Evolutionary conservation across 352 stramenopile genomes (phyloP).

Genomic region (Globisporangium cylindrosporum): DNA sequence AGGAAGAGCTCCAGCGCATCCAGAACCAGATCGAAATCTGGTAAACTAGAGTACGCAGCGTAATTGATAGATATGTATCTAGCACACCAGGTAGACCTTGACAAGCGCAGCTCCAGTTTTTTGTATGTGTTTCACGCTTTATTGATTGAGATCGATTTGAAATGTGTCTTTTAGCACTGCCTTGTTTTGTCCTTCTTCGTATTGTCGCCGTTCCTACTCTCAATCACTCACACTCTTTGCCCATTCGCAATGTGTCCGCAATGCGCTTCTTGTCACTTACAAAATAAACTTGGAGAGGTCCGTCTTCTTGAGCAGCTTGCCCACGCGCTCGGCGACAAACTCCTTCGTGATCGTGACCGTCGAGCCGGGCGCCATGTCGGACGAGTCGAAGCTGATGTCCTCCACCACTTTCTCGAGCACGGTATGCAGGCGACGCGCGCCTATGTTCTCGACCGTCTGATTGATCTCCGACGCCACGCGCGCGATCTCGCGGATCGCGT

Average conservation of each 20-base stretch:
- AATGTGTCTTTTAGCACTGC: neutral
- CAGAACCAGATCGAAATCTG: conserved; percentile 80
- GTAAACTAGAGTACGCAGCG: conserved; percentile 20
- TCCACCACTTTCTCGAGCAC: conserved; percentile 98
- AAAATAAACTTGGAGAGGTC: conserved; percentile 99
- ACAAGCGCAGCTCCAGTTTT: neutral
- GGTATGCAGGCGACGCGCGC: conserved; percentile 96
- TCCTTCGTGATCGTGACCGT: conserved; percentile 93
- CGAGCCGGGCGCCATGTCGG: conserved; percentile 82
- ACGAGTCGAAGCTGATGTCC: conserved; percentile 97
- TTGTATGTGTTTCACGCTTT: neutral
- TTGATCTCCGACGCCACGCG: conserved; percentile 94
- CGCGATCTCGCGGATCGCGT: conserved; percentile 97
- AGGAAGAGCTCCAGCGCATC: conserved; percentile 72
- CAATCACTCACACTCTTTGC: neutral
- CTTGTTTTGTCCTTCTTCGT: neutral
- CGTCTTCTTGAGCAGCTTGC: conserved; percentile 93
- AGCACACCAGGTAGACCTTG: neutral
- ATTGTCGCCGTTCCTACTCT: neutral
- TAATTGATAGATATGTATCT: neutral
- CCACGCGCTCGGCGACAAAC: conserved; percentile 92
- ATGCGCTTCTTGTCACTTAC: conserved; percentile 44
- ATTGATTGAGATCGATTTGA: neutral
- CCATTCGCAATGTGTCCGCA: neutral
- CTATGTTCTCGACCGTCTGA: conserved; percentile 98